Conservation (phyloP, 768 basidiomycete genomes). For the Pilatotrama ljubarskyi region DNA sequence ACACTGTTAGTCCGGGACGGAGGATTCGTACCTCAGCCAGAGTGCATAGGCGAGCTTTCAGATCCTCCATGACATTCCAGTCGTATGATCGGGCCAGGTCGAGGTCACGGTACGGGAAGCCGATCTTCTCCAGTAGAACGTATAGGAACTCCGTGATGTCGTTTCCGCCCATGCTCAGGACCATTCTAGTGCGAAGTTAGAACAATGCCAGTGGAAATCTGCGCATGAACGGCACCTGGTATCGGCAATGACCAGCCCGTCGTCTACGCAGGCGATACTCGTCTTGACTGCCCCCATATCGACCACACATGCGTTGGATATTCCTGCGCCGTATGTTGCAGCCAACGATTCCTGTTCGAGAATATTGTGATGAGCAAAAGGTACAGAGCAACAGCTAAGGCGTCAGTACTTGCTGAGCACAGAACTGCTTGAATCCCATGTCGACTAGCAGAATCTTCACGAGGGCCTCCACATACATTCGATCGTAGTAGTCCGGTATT, state of each 20-base stretch:
- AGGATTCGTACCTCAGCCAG: constrained; percentile 71
- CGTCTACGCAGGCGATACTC: constrained; percentile 91
- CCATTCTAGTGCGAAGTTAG: constrained; percentile 49
- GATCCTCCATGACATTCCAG: constrained; percentile 89
- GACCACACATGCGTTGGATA: constrained; percentile 93
- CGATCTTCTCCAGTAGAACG: constrained; percentile 73
- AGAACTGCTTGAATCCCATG: constrained; percentile 93
- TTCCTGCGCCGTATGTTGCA: constrained; percentile 93
- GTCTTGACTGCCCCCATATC: constrained; percentile 88
- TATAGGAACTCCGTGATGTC: constrained; percentile 91
- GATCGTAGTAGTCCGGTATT: constrained; percentile 90
- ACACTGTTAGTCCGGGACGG: background rate
- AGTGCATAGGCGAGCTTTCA: constrained; percentile 84
- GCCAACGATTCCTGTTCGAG: constrained; percentile 78
- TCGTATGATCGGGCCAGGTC: constrained; percentile 79
- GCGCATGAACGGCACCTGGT: constrained; percentile 58
- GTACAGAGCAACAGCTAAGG: background rate
- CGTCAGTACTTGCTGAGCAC: constrained; percentile 77
- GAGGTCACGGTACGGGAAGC: constrained; percentile 86
- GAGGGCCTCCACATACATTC: constrained; percentile 78
- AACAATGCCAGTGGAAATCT: background rate
- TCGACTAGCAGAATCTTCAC: constrained; percentile 67
- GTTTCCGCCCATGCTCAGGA: constrained; percentile 87
- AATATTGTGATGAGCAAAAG: background rate
- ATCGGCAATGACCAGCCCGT: constrained; percentile 85